Evolutionary conservation across 345 rosid genomes (phyloP).

Genomic region (Arabidopsis arenosa): DNA sequence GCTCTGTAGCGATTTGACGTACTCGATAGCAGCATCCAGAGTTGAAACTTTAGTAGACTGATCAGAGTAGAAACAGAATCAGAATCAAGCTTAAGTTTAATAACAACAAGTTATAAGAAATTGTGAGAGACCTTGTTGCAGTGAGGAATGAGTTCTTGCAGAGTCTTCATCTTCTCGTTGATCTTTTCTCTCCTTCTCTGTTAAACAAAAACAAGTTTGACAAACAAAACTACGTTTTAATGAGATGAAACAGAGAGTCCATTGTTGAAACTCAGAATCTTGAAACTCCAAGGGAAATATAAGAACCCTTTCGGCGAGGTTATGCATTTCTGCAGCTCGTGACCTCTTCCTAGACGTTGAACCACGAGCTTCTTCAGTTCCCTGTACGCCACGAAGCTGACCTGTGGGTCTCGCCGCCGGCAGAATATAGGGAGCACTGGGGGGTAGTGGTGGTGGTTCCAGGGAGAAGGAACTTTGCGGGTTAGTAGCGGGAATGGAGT

Average conservation of each 20-base stretch:
- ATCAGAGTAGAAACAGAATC: not conserved
- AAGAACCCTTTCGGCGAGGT: constrained; percentile 79
- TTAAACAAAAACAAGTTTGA: not conserved
- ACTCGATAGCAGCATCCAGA: constrained; percentile 38
- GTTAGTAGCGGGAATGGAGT: constrained; percentile 21
- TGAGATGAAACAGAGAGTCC: constrained; percentile 10
- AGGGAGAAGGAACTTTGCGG: constrained; percentile 1
- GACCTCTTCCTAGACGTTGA: constrained; percentile 69
- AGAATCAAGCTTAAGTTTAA: not conserved
- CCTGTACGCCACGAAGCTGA: constrained; percentile 20
- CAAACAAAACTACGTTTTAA: too few species aligned
- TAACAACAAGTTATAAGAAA: not conserved
- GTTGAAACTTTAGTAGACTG: constrained; percentile 43
- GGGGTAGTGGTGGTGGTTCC: not conserved
- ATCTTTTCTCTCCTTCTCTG: constrained; percentile 75
- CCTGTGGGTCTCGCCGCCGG: too few species aligned
- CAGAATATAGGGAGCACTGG: not conserved
- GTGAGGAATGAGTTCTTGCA: constrained; percentile 54
- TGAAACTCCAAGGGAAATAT: not conserved
- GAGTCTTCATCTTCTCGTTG: constrained; percentile 68
- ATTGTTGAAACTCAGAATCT: not conserved
- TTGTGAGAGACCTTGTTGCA: constrained; percentile 31
- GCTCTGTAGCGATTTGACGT: constrained; percentile 23
- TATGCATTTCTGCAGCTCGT: constrained; percentile 91
- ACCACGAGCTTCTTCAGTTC: constrained; percentile 51